Evolutionary conservation across 768 basidiomycete genomes (phyloP).

Genomic region (Mycena vulgaris): DNA sequence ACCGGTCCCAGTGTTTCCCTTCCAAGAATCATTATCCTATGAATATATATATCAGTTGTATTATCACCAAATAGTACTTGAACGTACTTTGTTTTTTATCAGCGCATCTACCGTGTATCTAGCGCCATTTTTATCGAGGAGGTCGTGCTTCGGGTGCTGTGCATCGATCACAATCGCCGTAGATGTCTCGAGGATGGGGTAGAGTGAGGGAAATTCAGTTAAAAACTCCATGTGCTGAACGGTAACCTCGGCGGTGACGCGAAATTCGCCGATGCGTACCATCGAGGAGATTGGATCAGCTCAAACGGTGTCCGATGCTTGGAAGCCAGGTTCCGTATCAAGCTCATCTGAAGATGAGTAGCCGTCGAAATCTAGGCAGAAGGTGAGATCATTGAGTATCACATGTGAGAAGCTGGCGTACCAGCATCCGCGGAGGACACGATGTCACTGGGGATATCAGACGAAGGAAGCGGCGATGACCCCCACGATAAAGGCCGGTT

Average conservation of each 20-base stretch:
- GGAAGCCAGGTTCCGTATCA: too few species aligned
- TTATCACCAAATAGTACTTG: neutral
- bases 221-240: constrained; percentile 39
- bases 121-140: constrained; percentile 30
- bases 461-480: too few species aligned
- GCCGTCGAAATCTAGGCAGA: too few species aligned
- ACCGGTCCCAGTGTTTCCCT: constrained; percentile 6
- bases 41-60: neutral
- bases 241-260: constrained; percentile 23
- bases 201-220: constrained; percentile 18
- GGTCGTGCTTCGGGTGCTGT: constrained; percentile 30
- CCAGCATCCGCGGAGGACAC: too few species aligned
- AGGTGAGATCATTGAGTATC: too few species aligned
- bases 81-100: constrained; percentile 40
- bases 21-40: constrained; percentile 30
- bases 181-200: constrained; percentile 28
- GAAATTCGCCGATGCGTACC: constrained; percentile 5
- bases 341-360: too few species aligned
- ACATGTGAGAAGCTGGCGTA: too few species aligned
- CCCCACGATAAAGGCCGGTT: too few species aligned
- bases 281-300: neutral
- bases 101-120: constrained; percentile 36
- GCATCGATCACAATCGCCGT: constrained; percentile 39
- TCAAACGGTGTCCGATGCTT: constrained; percentile 1
- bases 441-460: too few species aligned